These are phyloP conservation scores for Colletotrichum sidae DNA, from an alignment of 2,329 filamentous ascomycete genomes.

Conservation along the genomic window DNA sequence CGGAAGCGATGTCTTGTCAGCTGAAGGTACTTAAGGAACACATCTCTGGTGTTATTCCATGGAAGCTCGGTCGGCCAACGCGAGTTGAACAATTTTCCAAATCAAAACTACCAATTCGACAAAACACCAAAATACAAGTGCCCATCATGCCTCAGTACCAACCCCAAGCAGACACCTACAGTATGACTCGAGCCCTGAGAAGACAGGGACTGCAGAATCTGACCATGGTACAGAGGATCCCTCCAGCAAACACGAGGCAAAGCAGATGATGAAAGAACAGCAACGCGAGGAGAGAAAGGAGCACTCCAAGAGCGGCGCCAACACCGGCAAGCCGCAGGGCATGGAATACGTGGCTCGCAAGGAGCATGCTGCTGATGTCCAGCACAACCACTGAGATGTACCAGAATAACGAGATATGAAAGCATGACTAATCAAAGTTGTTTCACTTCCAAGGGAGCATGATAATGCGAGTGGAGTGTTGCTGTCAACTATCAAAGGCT, in stretches of 20 bases:
- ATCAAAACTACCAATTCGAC: too few species aligned
- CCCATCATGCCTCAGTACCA: conserved; percentile 20
- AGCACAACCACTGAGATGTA: conserved; percentile 4
- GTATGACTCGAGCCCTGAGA: neutral
- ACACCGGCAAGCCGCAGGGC: conserved; percentile 11
- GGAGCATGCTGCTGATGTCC: conserved; percentile 18
- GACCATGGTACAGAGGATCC: conserved; percentile 5
- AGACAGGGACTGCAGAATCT: neutral
- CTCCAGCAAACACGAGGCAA: conserved; percentile 17
- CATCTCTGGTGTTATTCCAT: too few species aligned
- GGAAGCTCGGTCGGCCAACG: too few species aligned
- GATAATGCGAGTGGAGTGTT: too few species aligned
- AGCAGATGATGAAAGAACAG: conserved; percentile 17
- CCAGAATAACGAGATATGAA: neutral
- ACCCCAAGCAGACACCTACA: conserved; percentile 16
- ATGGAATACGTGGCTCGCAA: conserved; percentile 22
- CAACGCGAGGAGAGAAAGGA: conserved; percentile 13
- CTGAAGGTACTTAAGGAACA: too few species aligned
- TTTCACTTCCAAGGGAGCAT: too few species aligned
- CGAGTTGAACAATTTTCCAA: too few species aligned
- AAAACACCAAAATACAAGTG: too few species aligned
- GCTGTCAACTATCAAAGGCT: too few species aligned
- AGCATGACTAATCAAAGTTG: too few species aligned
- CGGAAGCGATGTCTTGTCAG: too few species aligned
- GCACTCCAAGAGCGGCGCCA: conserved; percentile 26